Conservation (phyloP, 345 rosid species). For the Draba incana region DNA sequence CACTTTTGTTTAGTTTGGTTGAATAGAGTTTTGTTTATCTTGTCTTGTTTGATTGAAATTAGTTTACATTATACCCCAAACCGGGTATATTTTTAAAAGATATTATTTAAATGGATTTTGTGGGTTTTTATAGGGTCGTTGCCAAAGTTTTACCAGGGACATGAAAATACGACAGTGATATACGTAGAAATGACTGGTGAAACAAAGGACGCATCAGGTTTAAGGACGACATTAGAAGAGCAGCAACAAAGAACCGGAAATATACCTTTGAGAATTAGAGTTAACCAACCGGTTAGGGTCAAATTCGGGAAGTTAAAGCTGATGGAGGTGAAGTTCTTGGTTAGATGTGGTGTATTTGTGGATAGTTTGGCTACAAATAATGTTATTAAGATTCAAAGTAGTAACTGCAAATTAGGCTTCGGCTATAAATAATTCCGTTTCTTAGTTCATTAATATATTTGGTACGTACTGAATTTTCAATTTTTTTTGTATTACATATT, state of each 20-base stretch:
- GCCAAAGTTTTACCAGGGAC: constrained; percentile 92
- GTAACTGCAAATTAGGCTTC: constrained; percentile 64
- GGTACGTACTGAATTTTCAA: background rate
- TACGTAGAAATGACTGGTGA: constrained; percentile 59
- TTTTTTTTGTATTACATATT: background rate
- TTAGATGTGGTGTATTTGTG: constrained; percentile 60
- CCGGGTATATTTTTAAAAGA: background rate
- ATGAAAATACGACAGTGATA: constrained; percentile 71
- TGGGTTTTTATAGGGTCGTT: constrained; percentile 47
- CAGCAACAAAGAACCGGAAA: constrained; percentile 40
- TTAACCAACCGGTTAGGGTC: constrained; percentile 75
- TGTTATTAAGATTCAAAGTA: constrained; percentile 54
- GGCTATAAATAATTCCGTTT: constrained; percentile 43
- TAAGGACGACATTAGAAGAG: constrained; percentile 35
- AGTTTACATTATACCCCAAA: constrained; percentile 1
- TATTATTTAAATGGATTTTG: background rate
- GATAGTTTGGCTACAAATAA: constrained; percentile 49
- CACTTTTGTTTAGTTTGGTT: background rate
- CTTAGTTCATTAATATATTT: constrained; percentile 2
- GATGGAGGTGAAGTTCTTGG: constrained; percentile 60
- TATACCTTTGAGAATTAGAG: constrained; percentile 56
- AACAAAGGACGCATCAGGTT: constrained; percentile 51
- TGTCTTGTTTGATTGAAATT: background rate
- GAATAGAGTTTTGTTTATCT: background rate
- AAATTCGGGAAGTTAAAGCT: constrained; percentile 76